Conservation (phyloP, 1,284 basidiomycete genomes). For the Ganoderma leucocontextum region DNA sequence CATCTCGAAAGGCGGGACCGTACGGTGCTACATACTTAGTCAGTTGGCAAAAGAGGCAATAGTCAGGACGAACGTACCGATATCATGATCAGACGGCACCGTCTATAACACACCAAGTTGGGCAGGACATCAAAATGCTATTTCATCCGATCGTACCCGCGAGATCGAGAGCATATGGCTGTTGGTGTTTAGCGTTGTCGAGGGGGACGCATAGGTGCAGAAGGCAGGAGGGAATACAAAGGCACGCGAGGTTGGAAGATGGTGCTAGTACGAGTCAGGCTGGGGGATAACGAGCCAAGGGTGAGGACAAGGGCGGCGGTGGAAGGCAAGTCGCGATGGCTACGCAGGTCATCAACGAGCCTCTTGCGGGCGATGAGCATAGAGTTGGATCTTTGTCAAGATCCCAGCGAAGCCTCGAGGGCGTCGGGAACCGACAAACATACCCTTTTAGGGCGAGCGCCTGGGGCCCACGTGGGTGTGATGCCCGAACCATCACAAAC, state of each 20-base stretch:
- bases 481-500: conserved; percentile 38
- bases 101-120: conserved; percentile 7
- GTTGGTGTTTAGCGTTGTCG: conserved; percentile 9
- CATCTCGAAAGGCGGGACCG: not conserved
- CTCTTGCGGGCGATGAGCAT: conserved; percentile 5
- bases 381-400: conserved; percentile 24
- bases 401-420: conserved; percentile 13
- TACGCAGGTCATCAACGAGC: conserved; percentile 16
- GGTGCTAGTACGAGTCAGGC: conserved; percentile 10
- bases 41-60: conserved; percentile 2
- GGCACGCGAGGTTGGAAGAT: conserved; percentile 23
- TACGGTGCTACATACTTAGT: not conserved
- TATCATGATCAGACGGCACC: conserved; percentile 17
- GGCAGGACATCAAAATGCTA: conserved; percentile 25
- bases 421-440: conserved; percentile 30
- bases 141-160: conserved; percentile 3
- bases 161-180: conserved; percentile 9
- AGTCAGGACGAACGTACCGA: not conserved
- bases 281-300: conserved; percentile 1
- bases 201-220: conserved; percentile 11
- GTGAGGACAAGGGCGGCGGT: conserved; percentile 30
- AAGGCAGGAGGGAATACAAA: conserved; percentile 24
- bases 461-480: conserved; percentile 26
- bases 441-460: conserved; percentile 30
- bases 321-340: conserved; percentile 31